These are phyloP conservation scores for Pestalotiopsis sp. DNA, from an alignment of 2,329 filamentous ascomycete species.

Conservation along the genomic window DNA sequence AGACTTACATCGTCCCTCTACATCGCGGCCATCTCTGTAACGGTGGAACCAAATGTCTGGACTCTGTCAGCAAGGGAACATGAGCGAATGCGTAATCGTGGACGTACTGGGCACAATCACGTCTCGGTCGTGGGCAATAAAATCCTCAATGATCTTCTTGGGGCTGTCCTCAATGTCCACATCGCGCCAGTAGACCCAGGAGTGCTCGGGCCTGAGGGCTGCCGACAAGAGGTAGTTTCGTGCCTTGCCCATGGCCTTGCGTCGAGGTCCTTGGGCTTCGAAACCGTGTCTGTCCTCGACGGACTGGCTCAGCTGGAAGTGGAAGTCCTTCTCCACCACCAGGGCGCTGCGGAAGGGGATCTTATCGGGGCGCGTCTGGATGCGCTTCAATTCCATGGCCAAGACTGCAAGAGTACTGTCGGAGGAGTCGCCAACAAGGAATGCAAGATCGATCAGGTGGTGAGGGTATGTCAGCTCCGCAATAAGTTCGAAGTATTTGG, in stretches of 20 bases:
- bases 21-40: constrained; percentile 78
- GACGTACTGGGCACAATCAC: constrained; percentile 90
- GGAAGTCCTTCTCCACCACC: constrained; percentile 92
- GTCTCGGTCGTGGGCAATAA: constrained; percentile 91
- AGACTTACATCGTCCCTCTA: constrained; percentile 88
- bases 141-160: constrained; percentile 86
- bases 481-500: constrained; percentile 92
- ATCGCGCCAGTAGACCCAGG: constrained; percentile 98
- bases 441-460: constrained; percentile 90
- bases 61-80: constrained; percentile 14
- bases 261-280: constrained; percentile 82
- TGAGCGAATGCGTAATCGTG: background rate
- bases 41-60: constrained; percentile 96
- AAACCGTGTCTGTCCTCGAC: constrained; percentile 86
- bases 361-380: constrained; percentile 80
- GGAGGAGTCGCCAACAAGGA: constrained; percentile 87
- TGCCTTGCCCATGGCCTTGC: constrained; percentile 87
- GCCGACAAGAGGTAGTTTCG: constrained; percentile 88
- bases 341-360: constrained; percentile 83
- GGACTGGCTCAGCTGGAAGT: constrained; percentile 71
- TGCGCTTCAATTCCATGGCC: constrained; percentile 80
- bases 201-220: constrained; percentile 88
- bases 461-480: constrained; percentile 91
- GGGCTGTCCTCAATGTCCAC: constrained; percentile 95
- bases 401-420: constrained; percentile 93